These are phyloP conservation scores for Boletus edulis DNA, from an alignment of 768 basidiomycete species.

Conservation along the genomic window DNA sequence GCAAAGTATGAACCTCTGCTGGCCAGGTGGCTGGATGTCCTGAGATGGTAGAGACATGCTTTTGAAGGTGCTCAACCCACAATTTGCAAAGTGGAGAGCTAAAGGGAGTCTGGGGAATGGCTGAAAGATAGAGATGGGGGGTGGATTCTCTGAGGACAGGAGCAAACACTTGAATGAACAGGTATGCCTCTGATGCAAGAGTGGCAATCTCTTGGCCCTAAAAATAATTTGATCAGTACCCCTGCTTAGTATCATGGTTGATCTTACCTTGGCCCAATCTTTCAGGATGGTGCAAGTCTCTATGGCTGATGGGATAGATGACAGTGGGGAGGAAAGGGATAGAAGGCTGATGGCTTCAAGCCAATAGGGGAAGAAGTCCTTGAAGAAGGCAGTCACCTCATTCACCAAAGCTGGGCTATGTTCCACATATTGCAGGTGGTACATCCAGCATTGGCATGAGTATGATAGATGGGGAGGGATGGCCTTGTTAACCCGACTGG, in stretches of 20 bases:
- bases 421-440: not conserved
- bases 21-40: not conserved
- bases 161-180: not conserved
- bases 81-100: not conserved
- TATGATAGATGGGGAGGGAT: not conserved
- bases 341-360: slow-evolving; percentile 29
- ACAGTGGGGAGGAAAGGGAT: not conserved
- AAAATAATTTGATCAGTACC: not conserved
- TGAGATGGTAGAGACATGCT: not conserved
- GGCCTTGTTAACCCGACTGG: not conserved
- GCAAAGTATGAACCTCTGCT: not conserved
- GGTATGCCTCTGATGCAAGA: not conserved
- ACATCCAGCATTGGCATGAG: not conserved
- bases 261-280: slow-evolving; percentile 6
- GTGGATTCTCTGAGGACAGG: not conserved
- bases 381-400: slow-evolving; percentile 1
- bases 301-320: not conserved
- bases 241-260: not conserved
- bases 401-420: not conserved
- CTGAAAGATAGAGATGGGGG: not conserved
- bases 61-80: not conserved
- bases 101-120: not conserved
- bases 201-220: not conserved
- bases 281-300: not conserved
- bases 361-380: slow-evolving; percentile 1